Base-by-base conservation (phyloP, 495 filamentous ascomycete species). In the Acidiella bohemica region DNA sequence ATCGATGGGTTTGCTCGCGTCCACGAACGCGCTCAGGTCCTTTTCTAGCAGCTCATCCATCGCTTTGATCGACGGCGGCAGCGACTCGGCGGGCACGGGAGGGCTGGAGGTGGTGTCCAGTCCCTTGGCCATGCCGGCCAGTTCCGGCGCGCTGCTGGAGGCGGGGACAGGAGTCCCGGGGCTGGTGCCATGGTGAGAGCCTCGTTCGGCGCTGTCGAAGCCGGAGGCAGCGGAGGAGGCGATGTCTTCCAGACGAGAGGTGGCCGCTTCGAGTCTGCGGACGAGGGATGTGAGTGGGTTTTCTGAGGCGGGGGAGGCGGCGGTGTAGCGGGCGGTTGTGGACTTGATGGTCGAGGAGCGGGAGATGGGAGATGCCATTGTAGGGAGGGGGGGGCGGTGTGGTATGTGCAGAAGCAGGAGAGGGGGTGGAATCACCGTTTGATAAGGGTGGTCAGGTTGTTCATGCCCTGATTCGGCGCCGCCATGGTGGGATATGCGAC, bases 401-500 rank as follows among this genome's bases (percentile, higher is more conserved):
- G 29, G 19, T 13, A 18, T 11, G 22, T n/a, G n/a, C n/a, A n/a
- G n/a, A n/a, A 39, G 8, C 20, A 39, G 37, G 41, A 9, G 48
- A 65, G 53, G 35, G 4, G 22, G 36, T 13, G 21, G 30, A 25
- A 13, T n/a, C 41, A 96, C 90, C 90, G 76, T 73, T 97, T 97
- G 70, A 97, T 94, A 51, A 97, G 72, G 39, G 90, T 96, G 30
- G 84, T 90, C 44, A 97, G 65, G 58, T 95, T 95, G 68, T 96
- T 78, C 82, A 96, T 93, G 54, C 84, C 80, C 32, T 46, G 31
- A 3, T n/a, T n/a, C n/a, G 41, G 41, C 21, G 34, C 16, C n/a
- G 18, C 29, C 39, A 41, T 33, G 16, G 39, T n/a, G 39, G n/a
- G n/a, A n/a, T n/a, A n/a, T n/a, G n/a, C n/a, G n/a, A n/a, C n/a